These are phyloP conservation scores for Aphanomyces astaci DNA, from an alignment of 352 stramenopile genomes.

Conservation along the genomic window DNA sequence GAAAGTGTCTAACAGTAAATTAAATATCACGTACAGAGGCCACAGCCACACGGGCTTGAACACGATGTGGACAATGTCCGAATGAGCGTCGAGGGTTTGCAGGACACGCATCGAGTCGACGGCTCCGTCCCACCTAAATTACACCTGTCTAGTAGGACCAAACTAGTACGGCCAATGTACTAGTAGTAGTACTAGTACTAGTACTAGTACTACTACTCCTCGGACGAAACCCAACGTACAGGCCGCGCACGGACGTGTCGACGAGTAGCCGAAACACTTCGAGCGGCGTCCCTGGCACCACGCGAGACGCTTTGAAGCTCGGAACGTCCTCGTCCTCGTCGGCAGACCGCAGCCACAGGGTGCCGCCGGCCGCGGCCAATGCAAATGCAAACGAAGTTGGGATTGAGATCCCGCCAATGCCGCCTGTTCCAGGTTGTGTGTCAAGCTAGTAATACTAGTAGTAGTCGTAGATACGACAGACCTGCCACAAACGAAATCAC, in stretches of 20 bases:
- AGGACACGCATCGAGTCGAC: slow-evolving; percentile 54
- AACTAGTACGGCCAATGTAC: no score
- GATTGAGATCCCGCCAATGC: slow-evolving; percentile 55
- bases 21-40: slow-evolving; percentile 41
- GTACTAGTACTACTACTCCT: no score
- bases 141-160: no score
- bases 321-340: slow-evolving; percentile 36
- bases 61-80: slow-evolving; percentile 72
- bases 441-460: no score
- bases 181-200: no score
- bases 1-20: no score
- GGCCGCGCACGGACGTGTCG: slow-evolving; percentile 54
- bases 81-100: slow-evolving; percentile 70
- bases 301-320: slow-evolving; percentile 59
- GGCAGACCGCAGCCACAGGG: slow-evolving; percentile 51
- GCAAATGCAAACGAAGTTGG: slow-evolving; percentile 42
- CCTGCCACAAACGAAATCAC: slow-evolving; percentile 56
- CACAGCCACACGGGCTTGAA: slow-evolving; percentile 71
- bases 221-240: slow-evolving; percentile 25
- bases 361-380: slow-evolving; percentile 34
- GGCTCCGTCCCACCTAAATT: slow-evolving; percentile 60
- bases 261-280: slow-evolving; percentile 74
- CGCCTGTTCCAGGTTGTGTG: no score
- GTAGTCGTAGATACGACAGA: neutral
- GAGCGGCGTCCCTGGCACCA: slow-evolving; percentile 52